Percentiles rank a stretch among this genome's conserved stretches.
Conservation (phyloP, 192 early-diverging fungal genomes). For the Backusella luteola region DNA sequence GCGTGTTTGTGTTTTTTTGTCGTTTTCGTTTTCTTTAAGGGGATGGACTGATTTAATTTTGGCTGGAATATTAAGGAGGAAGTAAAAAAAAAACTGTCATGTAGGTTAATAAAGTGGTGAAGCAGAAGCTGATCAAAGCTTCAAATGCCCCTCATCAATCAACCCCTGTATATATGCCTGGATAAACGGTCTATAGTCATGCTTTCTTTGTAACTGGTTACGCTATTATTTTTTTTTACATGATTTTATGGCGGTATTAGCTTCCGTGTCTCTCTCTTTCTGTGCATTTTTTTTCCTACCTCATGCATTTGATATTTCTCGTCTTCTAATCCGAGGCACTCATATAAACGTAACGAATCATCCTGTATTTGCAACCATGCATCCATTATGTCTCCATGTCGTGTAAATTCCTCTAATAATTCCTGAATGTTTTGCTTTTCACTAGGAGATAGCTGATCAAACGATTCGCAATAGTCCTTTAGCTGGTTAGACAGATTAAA, state of each 20-base stretch:
- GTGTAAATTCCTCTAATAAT: not conserved
- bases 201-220: constrained; percentile 12
- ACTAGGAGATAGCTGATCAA: constrained; percentile 24
- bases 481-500: not conserved
- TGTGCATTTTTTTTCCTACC: constrained; percentile 12
- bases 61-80: constrained; percentile 1
- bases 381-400: constrained; percentile 18
- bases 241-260: not conserved
- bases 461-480: constrained; percentile 12
- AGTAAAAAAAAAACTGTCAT: not conserved
- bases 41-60: constrained; percentile 4
- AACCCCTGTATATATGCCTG: constrained; percentile 21
- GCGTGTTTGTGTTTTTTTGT: not conserved
- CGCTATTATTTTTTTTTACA: not conserved
- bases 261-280: not conserved
- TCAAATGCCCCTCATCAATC: constrained; percentile 6
- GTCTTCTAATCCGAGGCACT: constrained; percentile 26
- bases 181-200: constrained; percentile 27
- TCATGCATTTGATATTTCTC: constrained; percentile 26
- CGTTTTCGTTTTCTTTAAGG: not conserved
- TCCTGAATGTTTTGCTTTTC: constrained; percentile 10
- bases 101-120: not conserved
- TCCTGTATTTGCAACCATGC: constrained; percentile 35
- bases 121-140: constrained; percentile 6
- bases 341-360: constrained; percentile 26